These are phyloP conservation scores for Colletotrichum sp. DNA, from an alignment of 2,329 filamentous ascomycete species.

Conservation along the genomic window DNA sequence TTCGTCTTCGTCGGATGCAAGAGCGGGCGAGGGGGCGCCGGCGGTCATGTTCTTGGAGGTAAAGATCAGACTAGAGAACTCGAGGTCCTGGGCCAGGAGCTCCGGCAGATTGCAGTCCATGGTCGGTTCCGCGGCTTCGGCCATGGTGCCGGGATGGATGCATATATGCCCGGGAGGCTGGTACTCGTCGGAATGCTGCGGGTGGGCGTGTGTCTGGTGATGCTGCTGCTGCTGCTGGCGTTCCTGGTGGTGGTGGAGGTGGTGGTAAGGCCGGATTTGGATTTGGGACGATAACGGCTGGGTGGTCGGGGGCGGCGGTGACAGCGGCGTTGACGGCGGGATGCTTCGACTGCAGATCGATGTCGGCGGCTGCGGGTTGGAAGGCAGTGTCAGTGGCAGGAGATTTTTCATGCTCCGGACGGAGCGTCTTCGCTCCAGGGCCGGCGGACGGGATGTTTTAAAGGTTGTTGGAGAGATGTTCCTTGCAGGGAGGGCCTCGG, in stretches of 20 bases:
- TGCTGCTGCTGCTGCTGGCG: not conserved
- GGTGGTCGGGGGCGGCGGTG: not conserved
- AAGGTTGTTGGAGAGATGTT: constrained; percentile 19
- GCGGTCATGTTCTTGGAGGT: constrained; percentile 57
- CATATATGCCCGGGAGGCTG: not conserved
- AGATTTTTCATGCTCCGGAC: constrained; percentile 44
- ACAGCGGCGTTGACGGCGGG: not conserved
- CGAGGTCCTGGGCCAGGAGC: constrained; percentile 58
- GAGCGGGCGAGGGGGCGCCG: constrained; percentile 45
- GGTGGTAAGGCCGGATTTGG: not conserved
- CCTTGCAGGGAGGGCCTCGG: constrained; percentile 20
- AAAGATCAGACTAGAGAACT: constrained; percentile 53
- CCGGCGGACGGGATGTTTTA: constrained; percentile 22
- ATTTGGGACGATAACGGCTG: not conserved
- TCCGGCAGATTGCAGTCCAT: constrained; percentile 58
- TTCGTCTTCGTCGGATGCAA: constrained; percentile 31
- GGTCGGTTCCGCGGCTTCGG: constrained; percentile 25
- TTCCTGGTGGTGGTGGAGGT: not conserved
- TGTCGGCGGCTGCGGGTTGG: constrained; percentile 11
- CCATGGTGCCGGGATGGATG: constrained; percentile 18
- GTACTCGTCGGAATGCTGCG: not conserved
- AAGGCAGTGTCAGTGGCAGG: constrained; percentile 39
- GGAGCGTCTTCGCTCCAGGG: constrained; percentile 32
- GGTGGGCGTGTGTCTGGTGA: not conserved
- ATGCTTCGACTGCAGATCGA: not conserved